Percentiles rank a stretch among this genome's conserved stretches.
phyloP scores from a whole-genome alignment of 495 filamentous ascomycete genomes.

The Penicillium lagena region DNA sequence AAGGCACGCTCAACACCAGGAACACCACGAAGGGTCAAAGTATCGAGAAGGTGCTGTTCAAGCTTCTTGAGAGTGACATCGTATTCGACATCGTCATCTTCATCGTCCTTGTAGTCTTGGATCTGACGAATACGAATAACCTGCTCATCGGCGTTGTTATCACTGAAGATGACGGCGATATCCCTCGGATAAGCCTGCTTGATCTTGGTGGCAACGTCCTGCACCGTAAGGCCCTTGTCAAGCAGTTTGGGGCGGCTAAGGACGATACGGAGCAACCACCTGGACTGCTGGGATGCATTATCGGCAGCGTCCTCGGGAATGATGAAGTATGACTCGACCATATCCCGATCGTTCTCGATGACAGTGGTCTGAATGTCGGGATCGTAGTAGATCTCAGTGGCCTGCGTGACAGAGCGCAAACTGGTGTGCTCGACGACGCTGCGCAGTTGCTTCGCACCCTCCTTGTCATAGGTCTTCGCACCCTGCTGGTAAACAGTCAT shows the following conservation, averaged over 20 bases:
- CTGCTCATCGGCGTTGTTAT: slow-evolving; percentile 95
- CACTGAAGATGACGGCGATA: slow-evolving; percentile 90
- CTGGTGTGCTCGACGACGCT: slow-evolving; percentile 93
- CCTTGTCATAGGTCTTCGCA: slow-evolving; percentile 52
- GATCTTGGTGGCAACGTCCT: slow-evolving; percentile 85
- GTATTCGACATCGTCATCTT: slow-evolving; percentile 77
- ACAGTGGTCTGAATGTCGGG: slow-evolving; percentile 79
- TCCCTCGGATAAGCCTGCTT: slow-evolving; percentile 83
- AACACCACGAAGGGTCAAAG: slow-evolving; percentile 83
- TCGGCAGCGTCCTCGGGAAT: slow-evolving; percentile 77
- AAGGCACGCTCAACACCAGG: slow-evolving; percentile 83
- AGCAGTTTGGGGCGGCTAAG: slow-evolving; percentile 88
- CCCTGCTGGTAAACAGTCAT: slow-evolving; percentile 87
- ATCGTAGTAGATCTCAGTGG: slow-evolving; percentile 96
- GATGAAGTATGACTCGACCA: slow-evolving; percentile 96
- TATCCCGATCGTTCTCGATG: slow-evolving; percentile 83
- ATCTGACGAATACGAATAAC: slow-evolving; percentile 90
- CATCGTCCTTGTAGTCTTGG: slow-evolving; percentile 61
- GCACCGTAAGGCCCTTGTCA: slow-evolving; percentile 86
- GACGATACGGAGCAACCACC: slow-evolving; percentile 92
- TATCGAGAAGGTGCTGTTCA: slow-evolving; percentile 85
- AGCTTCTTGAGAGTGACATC: slow-evolving; percentile 86
- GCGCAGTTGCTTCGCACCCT: slow-evolving; percentile 77
- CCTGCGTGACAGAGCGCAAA: slow-evolving; percentile 79
- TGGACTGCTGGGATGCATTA: slow-evolving; percentile 70